Evolutionary conservation across 768 basidiomycete genomes (phyloP).

Genomic region (Kwoniella sp.): DNA sequence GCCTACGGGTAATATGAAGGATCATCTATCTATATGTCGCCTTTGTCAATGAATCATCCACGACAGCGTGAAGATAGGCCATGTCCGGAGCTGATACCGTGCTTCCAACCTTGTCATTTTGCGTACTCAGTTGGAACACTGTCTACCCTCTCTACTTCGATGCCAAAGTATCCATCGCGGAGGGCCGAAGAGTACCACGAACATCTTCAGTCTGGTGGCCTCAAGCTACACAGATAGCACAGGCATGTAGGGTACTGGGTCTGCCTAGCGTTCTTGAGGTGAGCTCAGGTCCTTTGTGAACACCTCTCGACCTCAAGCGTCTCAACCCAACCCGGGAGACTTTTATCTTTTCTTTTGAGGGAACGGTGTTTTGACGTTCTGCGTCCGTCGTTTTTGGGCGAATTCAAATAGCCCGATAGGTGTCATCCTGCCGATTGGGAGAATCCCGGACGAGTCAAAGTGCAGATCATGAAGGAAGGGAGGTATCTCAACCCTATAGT

Average conservation of each 20-base stretch:
- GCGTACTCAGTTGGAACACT: constrained; percentile 79
- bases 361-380: background rate
- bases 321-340: too few relatives aligned
- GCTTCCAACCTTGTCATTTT: too few relatives aligned
- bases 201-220: constrained; percentile 91
- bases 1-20: too few relatives aligned
- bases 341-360: background rate
- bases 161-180: constrained; percentile 85
- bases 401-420: constrained; percentile 62
- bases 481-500: constrained; percentile 52
- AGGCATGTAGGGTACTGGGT: constrained; percentile 74
- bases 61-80: too few relatives aligned
- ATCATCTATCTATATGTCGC: too few relatives aligned
- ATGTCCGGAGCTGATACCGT: background rate
- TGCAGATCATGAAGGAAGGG: constrained; percentile 61
- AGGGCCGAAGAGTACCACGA: constrained; percentile 77
- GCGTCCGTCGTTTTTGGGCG: background rate
- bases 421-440: constrained; percentile 96
- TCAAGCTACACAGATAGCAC: constrained; percentile 85
- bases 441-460: constrained; percentile 91
- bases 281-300: too few relatives aligned
- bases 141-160: constrained; percentile 97
- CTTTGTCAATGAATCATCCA: too few relatives aligned
- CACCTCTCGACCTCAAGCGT: background rate
- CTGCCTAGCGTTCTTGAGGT: constrained; percentile 84